Conservation (phyloP, 106 monocot genomes). For the Platanthera guangdongensis region DNA sequence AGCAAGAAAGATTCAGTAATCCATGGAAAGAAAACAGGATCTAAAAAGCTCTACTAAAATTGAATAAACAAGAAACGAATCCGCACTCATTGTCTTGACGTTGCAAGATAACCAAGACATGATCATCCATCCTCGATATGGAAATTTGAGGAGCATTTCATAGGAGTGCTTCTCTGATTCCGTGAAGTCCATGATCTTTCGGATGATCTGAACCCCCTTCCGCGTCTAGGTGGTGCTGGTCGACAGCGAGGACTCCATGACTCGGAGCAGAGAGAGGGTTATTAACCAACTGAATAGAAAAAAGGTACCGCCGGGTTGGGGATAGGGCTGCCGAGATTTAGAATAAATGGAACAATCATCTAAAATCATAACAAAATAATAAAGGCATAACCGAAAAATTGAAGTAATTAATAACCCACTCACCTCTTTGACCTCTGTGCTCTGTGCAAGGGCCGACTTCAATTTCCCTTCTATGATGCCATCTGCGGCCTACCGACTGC, state of each 20-base stretch:
- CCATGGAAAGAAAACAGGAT: too few species aligned
- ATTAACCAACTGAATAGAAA: background rate
- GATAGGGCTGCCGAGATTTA: background rate
- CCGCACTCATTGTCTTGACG: constrained; percentile 14
- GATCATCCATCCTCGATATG: constrained; percentile 4
- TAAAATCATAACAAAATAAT: too few species aligned
- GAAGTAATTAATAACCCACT: too few species aligned
- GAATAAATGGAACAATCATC: too few species aligned
- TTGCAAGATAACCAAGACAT: constrained; percentile 10
- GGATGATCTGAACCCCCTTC: constrained; percentile 19
- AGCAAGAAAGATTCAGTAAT: too few species aligned
- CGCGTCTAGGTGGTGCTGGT: background rate
- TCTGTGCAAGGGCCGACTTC: too few species aligned
- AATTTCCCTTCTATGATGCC: too few species aligned
- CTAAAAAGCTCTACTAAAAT: too few species aligned
- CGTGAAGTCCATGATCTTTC: constrained; percentile 22
- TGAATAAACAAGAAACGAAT: background rate
- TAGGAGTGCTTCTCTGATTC: constrained; percentile 8
- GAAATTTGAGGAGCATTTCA: background rate
- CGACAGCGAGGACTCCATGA: background rate
- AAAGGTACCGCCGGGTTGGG: background rate
- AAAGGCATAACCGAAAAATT: too few species aligned
- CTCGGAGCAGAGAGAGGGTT: constrained; percentile 1
- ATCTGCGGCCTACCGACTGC: too few species aligned
- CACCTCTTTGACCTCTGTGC: too few species aligned